Percentiles rank a stretch among this genome's conserved stretches.
Conservation (phyloP, 2,329 filamentous ascomycete genomes). For the Aureobasidium sp. region DNA sequence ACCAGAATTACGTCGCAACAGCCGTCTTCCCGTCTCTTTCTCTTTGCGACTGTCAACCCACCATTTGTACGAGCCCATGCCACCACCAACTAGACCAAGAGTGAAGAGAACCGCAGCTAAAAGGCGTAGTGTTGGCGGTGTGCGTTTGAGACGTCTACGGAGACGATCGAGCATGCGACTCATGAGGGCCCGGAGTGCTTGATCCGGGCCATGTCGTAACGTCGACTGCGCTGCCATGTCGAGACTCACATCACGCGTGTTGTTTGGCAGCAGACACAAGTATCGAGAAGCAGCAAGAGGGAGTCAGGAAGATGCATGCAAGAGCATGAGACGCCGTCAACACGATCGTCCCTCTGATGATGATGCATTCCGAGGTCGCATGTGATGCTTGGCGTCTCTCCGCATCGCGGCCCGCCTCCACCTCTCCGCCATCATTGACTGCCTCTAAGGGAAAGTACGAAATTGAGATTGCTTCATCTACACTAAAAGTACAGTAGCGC, state of each 20-base stretch:
- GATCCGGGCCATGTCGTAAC: conserved; percentile 43
- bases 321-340: neutral
- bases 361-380: conserved; percentile 13
- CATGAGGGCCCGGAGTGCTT: conserved; percentile 41
- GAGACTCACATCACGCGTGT: conserved; percentile 8
- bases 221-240: conserved; percentile 84
- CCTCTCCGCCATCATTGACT: neutral
- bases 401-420: neutral
- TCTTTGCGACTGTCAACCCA: conserved; percentile 69
- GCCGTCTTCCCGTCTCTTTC: conserved; percentile 70
- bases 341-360: neutral
- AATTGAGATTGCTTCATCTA: neutral
- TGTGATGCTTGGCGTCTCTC: conserved; percentile 5
- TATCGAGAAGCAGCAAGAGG: neutral
- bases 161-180: conserved; percentile 44
- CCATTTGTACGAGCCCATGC: conserved; percentile 72
- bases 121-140: conserved; percentile 64
- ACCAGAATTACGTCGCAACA: conserved; percentile 87
- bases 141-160: conserved; percentile 49
- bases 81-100: conserved; percentile 69
- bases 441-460: neutral
- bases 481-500: neutral
- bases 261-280: neutral
- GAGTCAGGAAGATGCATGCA: neutral
- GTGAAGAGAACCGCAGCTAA: conserved; percentile 69